These are phyloP conservation scores for Cnidoscolus chayamansa DNA, from an alignment of 441 rosid genomes.

Conservation along the genomic window DNA sequence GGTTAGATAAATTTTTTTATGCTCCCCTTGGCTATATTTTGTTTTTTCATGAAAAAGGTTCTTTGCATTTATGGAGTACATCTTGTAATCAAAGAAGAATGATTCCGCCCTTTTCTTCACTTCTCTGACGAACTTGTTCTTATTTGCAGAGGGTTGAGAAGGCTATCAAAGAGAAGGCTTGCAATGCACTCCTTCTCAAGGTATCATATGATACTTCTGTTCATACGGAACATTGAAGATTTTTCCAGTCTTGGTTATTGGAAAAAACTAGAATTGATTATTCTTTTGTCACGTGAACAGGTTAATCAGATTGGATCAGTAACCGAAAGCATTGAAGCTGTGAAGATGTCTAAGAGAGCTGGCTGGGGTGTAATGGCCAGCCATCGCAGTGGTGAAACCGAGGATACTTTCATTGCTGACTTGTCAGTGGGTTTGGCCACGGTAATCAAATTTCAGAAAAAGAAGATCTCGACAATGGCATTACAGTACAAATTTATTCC, in stretches of 20 bases:
- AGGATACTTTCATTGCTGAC: slow-evolving; percentile 97
- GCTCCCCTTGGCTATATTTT: neutral
- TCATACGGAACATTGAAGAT: neutral
- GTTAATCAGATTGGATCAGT: slow-evolving; percentile 98
- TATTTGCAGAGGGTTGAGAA: slow-evolving; percentile 75
- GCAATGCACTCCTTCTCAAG: slow-evolving; percentile 98
- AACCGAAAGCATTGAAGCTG: slow-evolving; percentile 96
- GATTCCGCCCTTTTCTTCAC: neutral
- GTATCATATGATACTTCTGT: slow-evolving; percentile 26
- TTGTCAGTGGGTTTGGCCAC: slow-evolving; percentile 88
- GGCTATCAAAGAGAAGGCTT: slow-evolving; percentile 78
- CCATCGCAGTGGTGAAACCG: slow-evolving; percentile 98
- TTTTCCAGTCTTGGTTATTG: neutral
- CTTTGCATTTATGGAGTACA: neutral
- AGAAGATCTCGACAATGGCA: neutral
- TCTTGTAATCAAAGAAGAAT: neutral
- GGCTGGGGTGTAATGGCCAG: slow-evolving; percentile 99
- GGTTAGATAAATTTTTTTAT: slow-evolving; percentile 37
- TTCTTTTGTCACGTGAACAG: slow-evolving; percentile 32
- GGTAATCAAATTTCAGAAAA: slow-evolving; percentile 38
- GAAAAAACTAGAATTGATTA: neutral
- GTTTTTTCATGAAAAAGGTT: neutral
- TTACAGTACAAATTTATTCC: neutral
- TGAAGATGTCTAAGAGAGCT: slow-evolving; percentile 87
- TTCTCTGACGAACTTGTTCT: neutral